phyloP scores from a whole-genome alignment of 1,139 yeast genomes.

The Saccharomyces pastorianus region DNA sequence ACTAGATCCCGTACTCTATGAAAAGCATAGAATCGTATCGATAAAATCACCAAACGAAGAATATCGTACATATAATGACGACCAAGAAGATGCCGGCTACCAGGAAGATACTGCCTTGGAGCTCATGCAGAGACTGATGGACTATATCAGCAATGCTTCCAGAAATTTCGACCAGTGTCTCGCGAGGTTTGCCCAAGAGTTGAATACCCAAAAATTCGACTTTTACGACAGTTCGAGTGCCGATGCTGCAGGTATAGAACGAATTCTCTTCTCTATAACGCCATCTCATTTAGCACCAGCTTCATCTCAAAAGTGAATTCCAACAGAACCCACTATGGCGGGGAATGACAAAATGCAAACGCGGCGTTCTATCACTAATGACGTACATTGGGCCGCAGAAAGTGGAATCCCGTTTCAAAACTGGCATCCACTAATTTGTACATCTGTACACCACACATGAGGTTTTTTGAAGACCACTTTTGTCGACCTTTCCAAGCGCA shows the following conservation, averaged over 20 bases:
- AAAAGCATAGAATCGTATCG: not conserved
- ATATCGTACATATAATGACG: not conserved
- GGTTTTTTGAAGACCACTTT: not conserved
- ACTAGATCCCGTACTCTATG: slow-evolving; percentile 13
- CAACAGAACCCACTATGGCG: no score
- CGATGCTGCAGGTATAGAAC: not conserved
- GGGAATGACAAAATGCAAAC: not conserved
- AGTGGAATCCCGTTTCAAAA: not conserved
- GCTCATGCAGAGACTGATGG: slow-evolving; percentile 8
- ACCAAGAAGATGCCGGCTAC: slow-evolving; percentile 4
- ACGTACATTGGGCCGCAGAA: not conserved
- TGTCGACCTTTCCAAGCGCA: not conserved
- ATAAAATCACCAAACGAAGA: not conserved
- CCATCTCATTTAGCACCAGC: slow-evolving; percentile 4
- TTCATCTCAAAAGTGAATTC: not conserved
- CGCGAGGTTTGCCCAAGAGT: slow-evolving; percentile 14
- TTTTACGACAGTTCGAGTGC: slow-evolving; percentile 7
- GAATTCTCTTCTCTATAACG: not conserved
- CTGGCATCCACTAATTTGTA: not conserved
- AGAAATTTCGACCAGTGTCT: slow-evolving; percentile 15
- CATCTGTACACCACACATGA: not conserved
- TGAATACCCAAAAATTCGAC: slow-evolving; percentile 5
- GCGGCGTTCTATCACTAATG: not conserved
- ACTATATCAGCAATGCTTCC: slow-evolving; percentile 9
- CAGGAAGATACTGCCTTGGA: slow-evolving; percentile 13